Evolutionary conservation across 345 rosid species (phyloP), one percentile per base, ranked within the genome.

Genomic region (Rhizophora mangle): DNA sequence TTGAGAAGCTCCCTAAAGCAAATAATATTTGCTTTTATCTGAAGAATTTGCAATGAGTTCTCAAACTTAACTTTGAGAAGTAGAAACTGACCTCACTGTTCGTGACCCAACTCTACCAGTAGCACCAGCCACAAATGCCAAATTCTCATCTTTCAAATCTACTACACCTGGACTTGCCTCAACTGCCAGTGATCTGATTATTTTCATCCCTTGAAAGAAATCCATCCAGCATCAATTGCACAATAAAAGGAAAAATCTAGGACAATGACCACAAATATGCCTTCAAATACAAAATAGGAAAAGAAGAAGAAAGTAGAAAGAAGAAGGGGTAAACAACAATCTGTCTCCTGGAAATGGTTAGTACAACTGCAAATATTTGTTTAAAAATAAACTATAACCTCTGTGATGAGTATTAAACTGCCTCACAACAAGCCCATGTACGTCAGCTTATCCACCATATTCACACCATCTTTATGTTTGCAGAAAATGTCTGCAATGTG

Each of bases 41-140:
- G 62, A 27, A 43, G 11, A 11, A 68, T 65, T 30, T 31, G 20
- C 60, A 47, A 66, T 36, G 27, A 55, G 19, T 27, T 39, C 63
- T 52, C 63, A n/a, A 52, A 20, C 55, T 65, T 56, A 65, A 60
- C 11, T 36, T 19, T 16, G 10, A 57, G 19, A 43, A 43, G 5
- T 31, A 67, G 62, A 66, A 67, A 62, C 5, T 43, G 47, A 95
- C 99, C 96, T 95, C 68, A 95, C 96, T 62, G 97, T 83, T 68
- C 97, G 87, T 21, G 97, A 90, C 49, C 99, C 99, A 79, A 95
- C 99, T 86, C 68, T 86, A 64, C 99, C 99, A 3, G 96, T 89
- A 43, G 97, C 97, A 81, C 96, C 99, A 37, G 99, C 97, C 67
- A 95, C 96, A 83, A 95, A 90, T 37, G 84, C 97, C 62, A 92